Evolutionary conservation across 2,329 filamentous ascomycete species (phyloP), one percentile per base, ranked within the genome.

Genomic region (Fusarium pseudonygamai): DNA sequence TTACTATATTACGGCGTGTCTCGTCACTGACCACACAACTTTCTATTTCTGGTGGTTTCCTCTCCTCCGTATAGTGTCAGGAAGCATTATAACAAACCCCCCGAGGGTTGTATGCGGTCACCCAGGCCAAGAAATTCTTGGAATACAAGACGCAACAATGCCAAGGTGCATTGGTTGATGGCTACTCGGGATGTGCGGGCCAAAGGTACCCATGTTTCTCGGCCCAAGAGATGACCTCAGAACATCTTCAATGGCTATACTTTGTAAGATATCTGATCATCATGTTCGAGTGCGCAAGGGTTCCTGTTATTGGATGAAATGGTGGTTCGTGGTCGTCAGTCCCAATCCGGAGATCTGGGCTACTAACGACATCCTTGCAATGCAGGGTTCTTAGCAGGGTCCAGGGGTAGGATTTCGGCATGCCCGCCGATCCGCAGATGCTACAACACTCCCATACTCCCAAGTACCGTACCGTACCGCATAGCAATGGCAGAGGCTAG

Each of bases 321-420:
- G 42, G 64, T 71, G 69, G 72, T 69, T 76, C 63, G 64, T 64
- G 45, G 50, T 36, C 60, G 60, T 56, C 59, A 56, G n/a, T 55
- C 73, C 73, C 36, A 67, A 76, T 77, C 69, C 71, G 75, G 75
- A 66, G 57, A 46, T 52, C 58, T 60, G 47, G 55, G 67, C 63
- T 71, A 64, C 60, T 52, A 46, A 67, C 61, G 36, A 65, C 61
- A 71, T 59, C 66, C 65, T 72, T 68, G 60, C 57, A 55, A 71
- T 65, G 49, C 61, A 63, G 34, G 65, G 49, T 56, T 49, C 30
- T 63, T 66, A 73, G 67, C 75, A 77, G 74, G 75, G 75, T 74
- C 71, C 74, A 78, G 70, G 75, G 74, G 66, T 75, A 60, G 12
- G 43, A 52, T 36, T 47, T 76, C 72, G 74, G 70, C 60, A 67